Percentiles rank a stretch among this genome's conserved stretches.
These are phyloP conservation scores for Torulaspora indica DNA, from an alignment of 805 yeast species.

Conservation along the genomic window DNA sequence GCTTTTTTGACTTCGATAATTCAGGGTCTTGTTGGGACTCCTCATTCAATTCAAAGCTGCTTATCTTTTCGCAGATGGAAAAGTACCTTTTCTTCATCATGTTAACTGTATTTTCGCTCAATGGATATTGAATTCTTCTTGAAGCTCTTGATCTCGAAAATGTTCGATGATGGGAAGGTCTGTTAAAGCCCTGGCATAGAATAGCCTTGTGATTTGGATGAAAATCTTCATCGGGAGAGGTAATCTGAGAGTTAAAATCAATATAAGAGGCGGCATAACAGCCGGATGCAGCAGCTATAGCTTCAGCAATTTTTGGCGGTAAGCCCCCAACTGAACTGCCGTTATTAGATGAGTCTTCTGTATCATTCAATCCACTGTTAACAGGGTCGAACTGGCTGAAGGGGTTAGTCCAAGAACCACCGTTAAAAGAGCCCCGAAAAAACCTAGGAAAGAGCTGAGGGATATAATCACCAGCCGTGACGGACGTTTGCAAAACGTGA, in stretches of 20 bases:
- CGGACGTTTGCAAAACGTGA: conserved; percentile 26
- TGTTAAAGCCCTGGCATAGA: conserved; percentile 6
- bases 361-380: conserved; percentile 4
- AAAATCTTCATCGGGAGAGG: background rate
- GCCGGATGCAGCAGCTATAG: conserved; percentile 25
- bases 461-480: conserved; percentile 29
- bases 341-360: background rate
- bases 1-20: conserved; percentile 14
- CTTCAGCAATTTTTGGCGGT: conserved; percentile 25
- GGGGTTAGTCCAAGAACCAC: conserved; percentile 77
- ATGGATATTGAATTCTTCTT: conserved; percentile 25
- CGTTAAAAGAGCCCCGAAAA: conserved; percentile 59
- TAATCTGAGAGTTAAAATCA: conserved; percentile 4
- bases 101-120: conserved; percentile 28
- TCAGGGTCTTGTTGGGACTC: conserved; percentile 14
- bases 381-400: conserved; percentile 38
- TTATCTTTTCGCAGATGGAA: conserved; percentile 24
- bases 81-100: conserved; percentile 23
- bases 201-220: conserved; percentile 4
- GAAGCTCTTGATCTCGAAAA: conserved; percentile 20
- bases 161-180: conserved; percentile 18
- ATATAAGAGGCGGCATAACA: conserved; percentile 5
- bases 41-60: conserved; percentile 9
- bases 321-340: conserved; percentile 11
- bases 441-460: conserved; percentile 73